Evolutionary conservation across 768 basidiomycete species (phyloP).

Genomic region (Lactarius tabidus): DNA sequence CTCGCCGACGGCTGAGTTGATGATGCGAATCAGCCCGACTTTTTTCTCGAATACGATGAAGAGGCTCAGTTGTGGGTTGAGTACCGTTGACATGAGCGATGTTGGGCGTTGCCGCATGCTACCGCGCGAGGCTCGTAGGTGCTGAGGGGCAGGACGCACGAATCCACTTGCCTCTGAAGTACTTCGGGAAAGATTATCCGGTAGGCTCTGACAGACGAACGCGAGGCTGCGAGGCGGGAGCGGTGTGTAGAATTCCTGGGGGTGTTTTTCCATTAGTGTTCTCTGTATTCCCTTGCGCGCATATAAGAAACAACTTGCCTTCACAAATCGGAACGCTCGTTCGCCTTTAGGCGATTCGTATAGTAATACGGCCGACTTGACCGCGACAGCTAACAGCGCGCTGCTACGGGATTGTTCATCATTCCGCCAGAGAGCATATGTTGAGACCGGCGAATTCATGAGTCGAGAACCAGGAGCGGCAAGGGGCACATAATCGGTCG

Average conservation of each 20-base stretch:
- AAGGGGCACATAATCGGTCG: conserved; percentile 82
- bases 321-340: conserved; percentile 76
- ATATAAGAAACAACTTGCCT: conserved; percentile 42
- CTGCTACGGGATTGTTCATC: conserved; percentile 46
- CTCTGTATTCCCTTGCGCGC: neutral
- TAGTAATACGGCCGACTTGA: conserved; percentile 65
- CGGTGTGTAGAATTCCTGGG: conserved; percentile 81
- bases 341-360: conserved; percentile 83
- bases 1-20: conserved; percentile 78
- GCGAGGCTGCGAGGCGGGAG: conserved; percentile 57
- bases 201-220: conserved; percentile 67
- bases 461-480: conserved; percentile 64
- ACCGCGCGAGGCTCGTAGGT: conserved; percentile 11
- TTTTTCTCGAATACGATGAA: conserved; percentile 87
- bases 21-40: conserved; percentile 75
- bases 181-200: conserved; percentile 44
- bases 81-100: conserved; percentile 35
- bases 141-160: conserved; percentile 23
- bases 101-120: conserved; percentile 9
- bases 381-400: conserved; percentile 67
- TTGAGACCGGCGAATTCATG: conserved; percentile 50
- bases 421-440: conserved; percentile 67
- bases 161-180: conserved; percentile 38
- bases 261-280: neutral
- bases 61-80: conserved; percentile 71